Conservation (phyloP, 2,329 filamentous ascomycete species). For the Ceratocystis cubensis region DNA sequence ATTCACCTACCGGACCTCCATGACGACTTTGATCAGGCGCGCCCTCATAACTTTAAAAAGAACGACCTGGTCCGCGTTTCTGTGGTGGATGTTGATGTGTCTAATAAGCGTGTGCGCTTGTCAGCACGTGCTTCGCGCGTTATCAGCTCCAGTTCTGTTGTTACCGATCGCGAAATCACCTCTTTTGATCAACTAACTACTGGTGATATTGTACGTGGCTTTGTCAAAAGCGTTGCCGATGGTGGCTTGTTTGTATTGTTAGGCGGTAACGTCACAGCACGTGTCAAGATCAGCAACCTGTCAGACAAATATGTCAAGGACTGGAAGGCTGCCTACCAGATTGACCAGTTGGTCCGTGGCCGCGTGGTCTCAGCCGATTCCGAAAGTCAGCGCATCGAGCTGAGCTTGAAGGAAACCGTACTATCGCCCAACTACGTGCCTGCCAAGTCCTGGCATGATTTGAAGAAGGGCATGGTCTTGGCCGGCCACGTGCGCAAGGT, state of each 20-base stretch:
- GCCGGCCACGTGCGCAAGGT: conserved; percentile 89
- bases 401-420: conserved; percentile 77
- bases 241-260: conserved; percentile 80
- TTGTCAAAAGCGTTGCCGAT: conserved; percentile 79
- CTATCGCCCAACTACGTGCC: conserved; percentile 68
- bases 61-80: conserved; percentile 83
- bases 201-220: conserved; percentile 75
- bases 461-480: conserved; percentile 67
- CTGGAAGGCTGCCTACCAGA: conserved; percentile 80
- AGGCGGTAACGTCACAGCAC: conserved; percentile 66
- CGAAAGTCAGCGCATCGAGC: conserved; percentile 58
- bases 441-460: conserved; percentile 59
- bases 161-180: conserved; percentile 70
- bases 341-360: conserved; percentile 83
- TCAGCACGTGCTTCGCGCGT: conserved; percentile 80
- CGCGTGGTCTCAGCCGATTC: conserved; percentile 63
- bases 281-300: conserved; percentile 75
- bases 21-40: conserved; percentile 74
- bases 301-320: conserved; percentile 89
- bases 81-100: conserved; percentile 63
- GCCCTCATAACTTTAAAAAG: conserved; percentile 62
- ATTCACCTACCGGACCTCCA: conserved; percentile 71
- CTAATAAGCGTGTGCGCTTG: conserved; percentile 72
- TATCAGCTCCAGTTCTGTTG: conserved; percentile 58
- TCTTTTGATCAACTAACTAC: conserved; percentile 56